Evolutionary conservation across 352 stramenopile species (phyloP).

Genomic region (Phytophthora chlamydospora): DNA sequence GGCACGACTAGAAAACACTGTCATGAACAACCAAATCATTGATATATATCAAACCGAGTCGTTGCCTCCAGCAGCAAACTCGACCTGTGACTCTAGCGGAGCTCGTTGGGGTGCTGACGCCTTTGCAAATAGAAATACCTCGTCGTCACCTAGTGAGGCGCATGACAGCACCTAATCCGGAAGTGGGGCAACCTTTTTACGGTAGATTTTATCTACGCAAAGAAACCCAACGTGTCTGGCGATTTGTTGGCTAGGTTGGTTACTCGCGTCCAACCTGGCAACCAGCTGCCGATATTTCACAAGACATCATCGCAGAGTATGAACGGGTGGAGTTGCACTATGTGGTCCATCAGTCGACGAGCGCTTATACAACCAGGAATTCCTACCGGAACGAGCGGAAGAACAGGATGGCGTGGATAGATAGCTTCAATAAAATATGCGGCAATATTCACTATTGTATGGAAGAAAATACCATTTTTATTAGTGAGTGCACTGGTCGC

Average conservation of each 20-base stretch:
- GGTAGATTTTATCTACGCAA: conserved; percentile 6
- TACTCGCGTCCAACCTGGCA: conserved; percentile 8
- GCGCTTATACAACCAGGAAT: background rate
- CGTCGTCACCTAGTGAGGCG: background rate
- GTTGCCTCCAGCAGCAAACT: background rate
- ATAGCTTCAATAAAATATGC: conserved; percentile 15
- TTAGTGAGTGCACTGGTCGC: too few relatives aligned
- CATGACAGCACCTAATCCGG: background rate
- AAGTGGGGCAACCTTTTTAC: background rate
- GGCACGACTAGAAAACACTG: too few relatives aligned
- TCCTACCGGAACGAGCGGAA: background rate
- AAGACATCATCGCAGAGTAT: background rate
- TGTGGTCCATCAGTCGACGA: background rate
- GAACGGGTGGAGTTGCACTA: background rate
- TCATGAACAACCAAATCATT: too few relatives aligned
- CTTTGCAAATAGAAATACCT: too few relatives aligned
- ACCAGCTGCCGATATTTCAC: conserved; percentile 10
- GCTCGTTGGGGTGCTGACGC: background rate
- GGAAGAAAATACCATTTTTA: too few relatives aligned
- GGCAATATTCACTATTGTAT: conserved; percentile 22
- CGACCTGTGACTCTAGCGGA: background rate
- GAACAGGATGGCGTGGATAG: background rate
- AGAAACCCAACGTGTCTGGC: conserved; percentile 1
- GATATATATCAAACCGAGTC: too few relatives aligned
- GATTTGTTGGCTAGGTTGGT: conserved; percentile 8